Percentiles rank a stretch among this genome's conserved stretches.
phyloP scores from a whole-genome alignment of 1,284 basidiomycete genomes.

The Xerocomus amazonicus region DNA sequence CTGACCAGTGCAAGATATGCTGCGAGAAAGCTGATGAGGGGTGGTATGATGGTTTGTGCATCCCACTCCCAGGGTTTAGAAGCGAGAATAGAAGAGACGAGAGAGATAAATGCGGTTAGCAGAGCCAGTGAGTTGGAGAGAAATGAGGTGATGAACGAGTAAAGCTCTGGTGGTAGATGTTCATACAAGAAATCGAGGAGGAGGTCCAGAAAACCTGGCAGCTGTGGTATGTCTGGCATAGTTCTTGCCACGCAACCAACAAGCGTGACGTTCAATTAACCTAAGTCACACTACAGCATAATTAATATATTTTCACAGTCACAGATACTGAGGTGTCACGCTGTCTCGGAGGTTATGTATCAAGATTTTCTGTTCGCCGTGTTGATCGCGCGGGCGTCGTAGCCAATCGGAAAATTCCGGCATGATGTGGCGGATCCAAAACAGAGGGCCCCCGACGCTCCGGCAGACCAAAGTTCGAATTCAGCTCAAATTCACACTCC shows the following conservation, averaged over 20 bases:
- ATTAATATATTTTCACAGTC: neutral
- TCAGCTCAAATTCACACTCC: constrained; percentile 19
- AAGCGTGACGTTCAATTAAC: constrained; percentile 16
- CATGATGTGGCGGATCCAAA: constrained; percentile 3
- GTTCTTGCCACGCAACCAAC: constrained; percentile 22
- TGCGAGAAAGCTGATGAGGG: constrained; percentile 64
- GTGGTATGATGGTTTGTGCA: constrained; percentile 63
- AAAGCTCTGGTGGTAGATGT: constrained; percentile 53
- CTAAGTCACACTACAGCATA: constrained; percentile 13
- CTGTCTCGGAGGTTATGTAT: constrained; percentile 4
- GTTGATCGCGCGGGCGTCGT: constrained; percentile 1
- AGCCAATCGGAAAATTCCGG: constrained; percentile 31
- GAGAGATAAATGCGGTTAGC: constrained; percentile 44
- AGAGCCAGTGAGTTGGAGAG: constrained; percentile 53
- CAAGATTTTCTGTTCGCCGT: constrained; percentile 9
- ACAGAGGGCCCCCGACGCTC: constrained; percentile 9
- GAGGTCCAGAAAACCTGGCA: constrained; percentile 44
- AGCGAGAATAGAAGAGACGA: constrained; percentile 46
- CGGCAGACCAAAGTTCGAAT: constrained; percentile 19
- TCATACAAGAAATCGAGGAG: constrained; percentile 53
- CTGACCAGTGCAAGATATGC: constrained; percentile 71
- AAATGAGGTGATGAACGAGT: constrained; percentile 47
- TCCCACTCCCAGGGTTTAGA: constrained; percentile 60
- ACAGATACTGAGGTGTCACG: constrained; percentile 9
- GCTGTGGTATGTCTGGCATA: constrained; percentile 26